phyloP scores from a whole-genome alignment of 768 basidiomycete genomes.

The Russula ochroleuca region DNA sequence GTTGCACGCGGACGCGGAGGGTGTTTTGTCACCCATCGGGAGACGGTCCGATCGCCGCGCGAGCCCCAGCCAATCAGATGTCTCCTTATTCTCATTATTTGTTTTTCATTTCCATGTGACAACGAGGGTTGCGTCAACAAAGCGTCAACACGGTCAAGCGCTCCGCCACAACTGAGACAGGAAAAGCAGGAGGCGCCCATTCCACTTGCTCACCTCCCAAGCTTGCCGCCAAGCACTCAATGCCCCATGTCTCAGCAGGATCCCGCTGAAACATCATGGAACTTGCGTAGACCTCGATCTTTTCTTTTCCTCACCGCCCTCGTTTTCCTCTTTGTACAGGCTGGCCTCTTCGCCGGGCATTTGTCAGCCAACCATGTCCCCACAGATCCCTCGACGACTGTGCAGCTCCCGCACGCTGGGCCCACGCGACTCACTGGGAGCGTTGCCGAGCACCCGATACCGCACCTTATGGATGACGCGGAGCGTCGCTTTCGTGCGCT shows the following conservation, averaged over 20 bases:
- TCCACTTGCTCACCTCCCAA: neutral
- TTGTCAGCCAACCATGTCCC: conserved; percentile 29
- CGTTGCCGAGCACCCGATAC: conserved; percentile 69
- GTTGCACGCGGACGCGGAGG: no score
- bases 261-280: conserved; percentile 7
- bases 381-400: conserved; percentile 29
- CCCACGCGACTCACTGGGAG: conserved; percentile 23
- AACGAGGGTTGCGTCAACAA: no score
- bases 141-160: neutral
- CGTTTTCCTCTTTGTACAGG: conserved; percentile 34
- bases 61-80: no score
- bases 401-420: conserved; percentile 30
- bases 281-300: conserved; percentile 15
- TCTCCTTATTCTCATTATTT: no score
- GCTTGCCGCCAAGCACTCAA: conserved; percentile 1
- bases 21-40: no score
- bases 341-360: conserved; percentile 35
- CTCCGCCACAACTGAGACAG: neutral
- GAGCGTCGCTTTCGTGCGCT: conserved; percentile 64
- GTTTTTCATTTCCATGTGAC: no score
- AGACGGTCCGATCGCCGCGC: no score
- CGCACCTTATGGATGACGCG: conserved; percentile 77
- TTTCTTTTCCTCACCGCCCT: conserved; percentile 32
- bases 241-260: conserved; percentile 25
- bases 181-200: neutral